A percentile compares a stretch with the other conserved stretches of the same genome.
These are phyloP conservation scores for Choanephora cucurbitarum DNA, from an alignment of 371 early-diverging fungal species.

Conservation along the genomic window DNA sequence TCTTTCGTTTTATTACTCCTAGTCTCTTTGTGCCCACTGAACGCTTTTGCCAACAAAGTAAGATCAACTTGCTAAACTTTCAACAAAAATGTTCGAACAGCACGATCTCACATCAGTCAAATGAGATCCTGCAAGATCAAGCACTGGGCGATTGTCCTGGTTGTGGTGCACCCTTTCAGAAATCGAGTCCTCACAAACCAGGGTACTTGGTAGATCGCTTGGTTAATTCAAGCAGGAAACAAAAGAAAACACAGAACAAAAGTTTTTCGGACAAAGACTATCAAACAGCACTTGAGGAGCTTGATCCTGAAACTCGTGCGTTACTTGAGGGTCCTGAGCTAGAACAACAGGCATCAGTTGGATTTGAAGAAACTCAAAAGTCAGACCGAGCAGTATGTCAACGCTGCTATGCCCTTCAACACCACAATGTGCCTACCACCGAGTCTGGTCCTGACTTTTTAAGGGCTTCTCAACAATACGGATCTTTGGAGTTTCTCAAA, in stretches of 20 bases:
- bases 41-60: too few relatives aligned
- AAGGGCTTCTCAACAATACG: slow-evolving; percentile 55
- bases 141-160: slow-evolving; percentile 57
- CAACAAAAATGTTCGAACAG: too few relatives aligned
- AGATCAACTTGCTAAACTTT: too few relatives aligned
- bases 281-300: slow-evolving; percentile 15
- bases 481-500: slow-evolving; percentile 56
- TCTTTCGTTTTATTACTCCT: too few relatives aligned
- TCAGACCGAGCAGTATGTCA: slow-evolving; percentile 54
- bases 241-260: slow-evolving; percentile 19
- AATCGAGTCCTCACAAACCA: slow-evolving; percentile 37
- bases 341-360: slow-evolving; percentile 8
- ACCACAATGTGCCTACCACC: slow-evolving; percentile 51
- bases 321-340: slow-evolving; percentile 24
- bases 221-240: slow-evolving; percentile 12
- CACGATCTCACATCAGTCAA: too few relatives aligned
- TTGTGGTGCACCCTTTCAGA: slow-evolving; percentile 72
- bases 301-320: slow-evolving; percentile 42
- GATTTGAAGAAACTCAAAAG: slow-evolving; percentile 15
- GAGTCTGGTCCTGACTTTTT: slow-evolving; percentile 42
- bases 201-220: slow-evolving; percentile 51
- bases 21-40: too few relatives aligned
- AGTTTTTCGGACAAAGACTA: slow-evolving; percentile 47
- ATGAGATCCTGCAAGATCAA: too few relatives aligned
- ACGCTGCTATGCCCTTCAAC: slow-evolving; percentile 57